Conservation (phyloP, 129 eudicot genomes). For the Pulicaria dysenterica region DNA sequence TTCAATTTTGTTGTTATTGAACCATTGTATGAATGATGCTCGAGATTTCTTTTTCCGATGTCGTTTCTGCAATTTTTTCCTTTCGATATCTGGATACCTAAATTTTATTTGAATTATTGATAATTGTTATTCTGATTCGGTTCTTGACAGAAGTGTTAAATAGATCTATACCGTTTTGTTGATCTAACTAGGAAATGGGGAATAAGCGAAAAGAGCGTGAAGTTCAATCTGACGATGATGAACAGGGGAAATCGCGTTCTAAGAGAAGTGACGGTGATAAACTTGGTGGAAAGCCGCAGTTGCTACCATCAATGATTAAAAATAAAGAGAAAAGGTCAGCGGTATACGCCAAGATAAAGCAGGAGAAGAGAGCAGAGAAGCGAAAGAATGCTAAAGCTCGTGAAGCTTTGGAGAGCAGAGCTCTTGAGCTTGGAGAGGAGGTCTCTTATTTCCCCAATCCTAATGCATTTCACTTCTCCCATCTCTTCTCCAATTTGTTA, state of each 20-base stretch:
- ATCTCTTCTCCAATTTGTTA: not conserved
- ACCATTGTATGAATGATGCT: no score
- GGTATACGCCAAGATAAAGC: slow-evolving; percentile 73
- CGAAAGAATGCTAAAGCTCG: slow-evolving; percentile 74
- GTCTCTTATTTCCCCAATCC: slow-evolving; percentile 23
- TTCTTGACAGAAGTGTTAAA: not conserved
- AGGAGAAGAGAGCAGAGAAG: slow-evolving; percentile 78
- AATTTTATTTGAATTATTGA: not conserved
- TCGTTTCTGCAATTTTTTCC: no score
- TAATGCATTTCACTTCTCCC: not conserved
- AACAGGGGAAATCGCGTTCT: slow-evolving; percentile 14
- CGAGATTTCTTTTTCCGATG: no score
- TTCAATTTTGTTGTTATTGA: no score
- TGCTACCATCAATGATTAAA: slow-evolving; percentile 77
- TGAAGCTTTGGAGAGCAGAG: slow-evolving; percentile 74
- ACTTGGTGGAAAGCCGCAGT: slow-evolving; percentile 29
- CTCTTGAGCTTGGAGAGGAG: slow-evolving; percentile 97
- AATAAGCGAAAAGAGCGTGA: slow-evolving; percentile 36
- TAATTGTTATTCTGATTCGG: not conserved
- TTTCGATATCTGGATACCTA: not conserved
- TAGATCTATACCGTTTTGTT: slow-evolving; percentile 6
- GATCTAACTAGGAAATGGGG: slow-evolving; percentile 29
- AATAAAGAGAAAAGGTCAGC: slow-evolving; percentile 81
- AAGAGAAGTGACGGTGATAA: slow-evolving; percentile 28
- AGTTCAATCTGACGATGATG: slow-evolving; percentile 39